Conservation (phyloP, 208 protist species). For the Tetramitus jugosus region DNA sequence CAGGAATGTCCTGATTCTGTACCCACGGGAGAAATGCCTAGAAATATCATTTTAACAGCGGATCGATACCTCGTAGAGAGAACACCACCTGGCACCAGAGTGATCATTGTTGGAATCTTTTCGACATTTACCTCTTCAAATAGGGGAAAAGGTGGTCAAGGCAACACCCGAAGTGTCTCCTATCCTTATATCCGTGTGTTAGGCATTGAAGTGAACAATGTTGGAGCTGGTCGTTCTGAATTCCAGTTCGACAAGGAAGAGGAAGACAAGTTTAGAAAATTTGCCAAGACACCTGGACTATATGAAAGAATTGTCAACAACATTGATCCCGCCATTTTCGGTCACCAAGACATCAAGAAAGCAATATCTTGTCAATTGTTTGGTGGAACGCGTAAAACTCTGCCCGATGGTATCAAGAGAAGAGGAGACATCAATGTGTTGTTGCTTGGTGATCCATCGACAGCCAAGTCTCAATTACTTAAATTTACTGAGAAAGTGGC, state of each 20-base stretch:
- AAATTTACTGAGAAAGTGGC: conserved; percentile 95
- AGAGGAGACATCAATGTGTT: conserved; percentile 99
- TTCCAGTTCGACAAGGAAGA: conserved; percentile 33
- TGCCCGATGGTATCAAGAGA: conserved; percentile 87
- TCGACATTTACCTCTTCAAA: background rate
- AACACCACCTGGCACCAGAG: conserved; percentile 49
- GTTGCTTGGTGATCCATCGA: conserved; percentile 97
- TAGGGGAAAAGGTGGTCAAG: background rate
- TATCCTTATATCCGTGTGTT: conserved; percentile 49
- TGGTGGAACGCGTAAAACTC: conserved; percentile 89
- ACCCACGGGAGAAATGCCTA: conserved; percentile 79
- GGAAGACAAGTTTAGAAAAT: conserved; percentile 10
- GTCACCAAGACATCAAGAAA: conserved; percentile 72
- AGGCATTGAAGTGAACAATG: conserved; percentile 35
- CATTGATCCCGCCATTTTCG: conserved; percentile 77
- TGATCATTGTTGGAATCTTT: background rate
- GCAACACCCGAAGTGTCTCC: background rate
- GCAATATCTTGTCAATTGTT: conserved; percentile 90
- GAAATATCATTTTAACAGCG: conserved; percentile 66
- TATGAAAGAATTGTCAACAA: conserved; percentile 32
- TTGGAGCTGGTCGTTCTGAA: conserved; percentile 23
- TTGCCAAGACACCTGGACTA: background rate
- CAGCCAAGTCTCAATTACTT: conserved; percentile 96
- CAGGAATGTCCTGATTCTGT: conserved; percentile 88
- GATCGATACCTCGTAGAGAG: conserved; percentile 74